phyloP scores from a whole-genome alignment of 805 yeast genomes.

The Candida ascalaphidarum region DNA sequence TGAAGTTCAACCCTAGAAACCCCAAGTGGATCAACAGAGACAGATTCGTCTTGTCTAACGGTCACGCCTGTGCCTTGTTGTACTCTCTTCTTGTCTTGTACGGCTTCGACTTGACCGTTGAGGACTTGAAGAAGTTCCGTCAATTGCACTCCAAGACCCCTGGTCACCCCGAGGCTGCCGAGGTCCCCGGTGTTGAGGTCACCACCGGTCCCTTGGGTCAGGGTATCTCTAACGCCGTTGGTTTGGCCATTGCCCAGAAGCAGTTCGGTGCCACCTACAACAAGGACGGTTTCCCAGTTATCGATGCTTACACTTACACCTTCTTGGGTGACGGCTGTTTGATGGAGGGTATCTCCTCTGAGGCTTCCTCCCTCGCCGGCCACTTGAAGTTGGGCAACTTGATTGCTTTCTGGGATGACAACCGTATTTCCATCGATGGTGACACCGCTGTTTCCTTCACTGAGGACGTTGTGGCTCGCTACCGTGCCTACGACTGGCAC shows the following conservation, averaged over 20 bases:
- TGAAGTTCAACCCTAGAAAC: slow-evolving; percentile 85
- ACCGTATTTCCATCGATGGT: slow-evolving; percentile 96
- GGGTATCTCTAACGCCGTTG: slow-evolving; percentile 94
- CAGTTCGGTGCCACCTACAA: slow-evolving; percentile 89
- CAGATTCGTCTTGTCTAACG: slow-evolving; percentile 90
- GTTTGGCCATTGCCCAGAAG: slow-evolving; percentile 90
- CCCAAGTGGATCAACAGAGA: slow-evolving; percentile 93
- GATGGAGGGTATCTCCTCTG: slow-evolving; percentile 96
- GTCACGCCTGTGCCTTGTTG: slow-evolving; percentile 90
- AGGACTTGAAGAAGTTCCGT: slow-evolving; percentile 86
- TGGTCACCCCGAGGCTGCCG: slow-evolving; percentile 89
- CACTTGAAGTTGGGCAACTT: slow-evolving; percentile 89
- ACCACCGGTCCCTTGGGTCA: slow-evolving; percentile 99
- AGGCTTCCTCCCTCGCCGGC: slow-evolving; percentile 93
- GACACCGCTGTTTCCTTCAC: slow-evolving; percentile 83
- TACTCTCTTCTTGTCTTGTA: slow-evolving; percentile 79
- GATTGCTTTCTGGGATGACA: slow-evolving; percentile 94
- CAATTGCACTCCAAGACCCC: slow-evolving; percentile 88
- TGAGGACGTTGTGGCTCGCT: slow-evolving; percentile 80
- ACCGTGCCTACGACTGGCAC: slow-evolving; percentile 94
- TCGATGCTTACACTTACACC: slow-evolving; percentile 69
- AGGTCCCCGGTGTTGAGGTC: slow-evolving; percentile 88
- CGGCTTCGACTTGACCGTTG: slow-evolving; percentile 75
- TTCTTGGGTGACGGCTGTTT: slow-evolving; percentile 97
- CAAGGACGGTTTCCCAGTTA: slow-evolving; percentile 69